These are phyloP conservation scores for Triticum timopheevii DNA, from an alignment of 176 grass and related monocot genomes.

Conservation along the genomic window DNA sequence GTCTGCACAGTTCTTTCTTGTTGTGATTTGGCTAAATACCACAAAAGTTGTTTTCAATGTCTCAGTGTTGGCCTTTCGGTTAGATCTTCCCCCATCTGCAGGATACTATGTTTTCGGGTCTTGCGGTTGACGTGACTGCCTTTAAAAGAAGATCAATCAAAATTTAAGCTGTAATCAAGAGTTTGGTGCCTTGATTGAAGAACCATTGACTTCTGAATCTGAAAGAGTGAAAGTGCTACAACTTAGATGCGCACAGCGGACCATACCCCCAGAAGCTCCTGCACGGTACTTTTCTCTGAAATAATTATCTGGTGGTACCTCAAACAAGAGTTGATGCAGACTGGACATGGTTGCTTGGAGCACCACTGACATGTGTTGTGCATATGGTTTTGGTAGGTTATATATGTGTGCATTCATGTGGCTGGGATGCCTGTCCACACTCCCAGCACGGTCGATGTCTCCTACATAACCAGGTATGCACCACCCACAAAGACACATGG, in stretches of 20 bases:
- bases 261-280: constrained; percentile 8
- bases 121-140: neutral
- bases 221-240: neutral
- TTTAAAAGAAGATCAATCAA: constrained; percentile 15
- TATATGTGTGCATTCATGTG: constrained; percentile 15
- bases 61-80: constrained; percentile 6
- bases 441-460: neutral
- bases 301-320: neutral
- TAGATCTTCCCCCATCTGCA: constrained; percentile 20
- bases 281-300: neutral
- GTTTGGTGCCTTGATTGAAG: constrained; percentile 1
- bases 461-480: constrained; percentile 36
- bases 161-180: constrained; percentile 12
- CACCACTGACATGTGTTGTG: neutral
- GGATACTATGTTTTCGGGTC: neutral
- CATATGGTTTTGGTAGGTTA: neutral
- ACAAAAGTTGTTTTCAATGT: neutral
- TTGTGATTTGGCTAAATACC: constrained; percentile 22
- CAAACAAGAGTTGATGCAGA: constrained; percentile 17
- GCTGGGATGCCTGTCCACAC: constrained; percentile 19
- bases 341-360: constrained; percentile 13
- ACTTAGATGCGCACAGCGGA: neutral
- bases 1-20: constrained; percentile 16
- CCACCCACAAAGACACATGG: neutral
- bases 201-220: neutral